Base-by-base conservation (phyloP, 1,284 basidiomycete species). In the Cystobasidium sp. region DNA sequence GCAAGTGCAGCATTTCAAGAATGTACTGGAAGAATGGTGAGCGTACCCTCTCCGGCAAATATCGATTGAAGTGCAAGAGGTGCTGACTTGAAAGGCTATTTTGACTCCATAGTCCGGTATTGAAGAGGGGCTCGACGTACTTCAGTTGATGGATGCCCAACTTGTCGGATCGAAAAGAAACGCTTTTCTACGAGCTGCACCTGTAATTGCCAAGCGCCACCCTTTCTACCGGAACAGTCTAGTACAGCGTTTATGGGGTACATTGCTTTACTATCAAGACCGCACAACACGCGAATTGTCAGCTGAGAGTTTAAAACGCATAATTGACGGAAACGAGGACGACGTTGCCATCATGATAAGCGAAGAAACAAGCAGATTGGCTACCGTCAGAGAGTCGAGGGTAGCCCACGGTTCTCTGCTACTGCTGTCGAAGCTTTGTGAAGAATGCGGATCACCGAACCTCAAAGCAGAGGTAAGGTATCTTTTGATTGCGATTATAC, bases 1-100 rank as follows among this genome's bases (percentile, higher is more conserved):
- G 94, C 96, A 2, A 98, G 95, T 82, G 97, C 97, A 9, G 94
- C 96, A 3, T 99, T 94, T 81, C 97, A 99, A 82, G 97, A 99
- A 83, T 91, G 91, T 79, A 97, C 98, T 52, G 97, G 97, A 9
- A 86, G 97, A 79, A 91, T 91, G 83, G 93, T 95, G 79, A 83
- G 88, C 83, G 9, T 43, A 22, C 53, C 43, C 39, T 65, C 14
- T 41, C 10, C 16, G n/a, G 47, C 41, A 2, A 53, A 31, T 5
- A 5, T 31, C 31, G 31, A 1, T 5, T 31, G 5, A 2, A 5
- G 31, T 31, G 31, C 31, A 53, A 8, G 47, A 31, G 0, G 16
- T 14, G 20, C 46, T 59, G 81, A 82, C 75, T 78, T 16, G 18
- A 37, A 2, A 39, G 18, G 1, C 74, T 78, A 39, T 90, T 76